A percentile compares a stretch with the other conserved stretches of the same genome.
These are phyloP conservation scores for Astraeus odoratus DNA, from an alignment of 768 basidiomycete species.

Conservation along the genomic window DNA sequence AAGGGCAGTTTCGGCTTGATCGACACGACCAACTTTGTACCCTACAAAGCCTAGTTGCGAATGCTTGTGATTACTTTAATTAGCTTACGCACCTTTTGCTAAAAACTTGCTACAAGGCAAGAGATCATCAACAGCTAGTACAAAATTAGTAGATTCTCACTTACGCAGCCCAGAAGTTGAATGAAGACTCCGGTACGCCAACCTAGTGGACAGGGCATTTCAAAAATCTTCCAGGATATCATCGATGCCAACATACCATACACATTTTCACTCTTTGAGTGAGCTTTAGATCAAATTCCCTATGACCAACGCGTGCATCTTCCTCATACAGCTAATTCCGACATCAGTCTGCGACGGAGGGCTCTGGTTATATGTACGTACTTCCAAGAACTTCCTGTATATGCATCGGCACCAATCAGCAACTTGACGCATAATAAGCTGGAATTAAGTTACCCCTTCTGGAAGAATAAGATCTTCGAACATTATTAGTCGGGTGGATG, in stretches of 20 bases:
- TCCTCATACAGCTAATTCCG: conserved; percentile 74
- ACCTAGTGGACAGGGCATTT: conserved; percentile 43
- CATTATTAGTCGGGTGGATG: conserved; percentile 9
- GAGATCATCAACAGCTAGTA: conserved; percentile 4
- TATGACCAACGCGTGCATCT: conserved; percentile 89
- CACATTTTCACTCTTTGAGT: conserved; percentile 96
- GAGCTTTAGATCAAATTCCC: conserved; percentile 90
- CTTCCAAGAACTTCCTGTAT: conserved; percentile 76
- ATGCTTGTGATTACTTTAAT: neutral
- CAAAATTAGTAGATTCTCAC: conserved; percentile 20
- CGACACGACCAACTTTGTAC: conserved; percentile 93
- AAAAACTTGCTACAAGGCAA: conserved; percentile 60
- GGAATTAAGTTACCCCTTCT: conserved; percentile 69
- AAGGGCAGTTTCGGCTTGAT: conserved; percentile 94
- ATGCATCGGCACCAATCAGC: conserved; percentile 15
- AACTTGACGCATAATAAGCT: neutral
- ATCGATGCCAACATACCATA: conserved; percentile 56
- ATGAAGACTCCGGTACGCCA: conserved; percentile 90
- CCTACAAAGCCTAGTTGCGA: conserved; percentile 33
- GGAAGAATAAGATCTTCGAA: conserved; percentile 83
- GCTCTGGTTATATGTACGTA: conserved; percentile 20
- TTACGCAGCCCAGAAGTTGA: conserved; percentile 90
- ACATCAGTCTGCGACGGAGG: neutral
- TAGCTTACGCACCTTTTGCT: conserved; percentile 50
- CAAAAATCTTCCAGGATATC: neutral